Base-by-base conservation (phyloP, 2,329 filamentous ascomycete species). In the Seiridium cupressi region DNA sequence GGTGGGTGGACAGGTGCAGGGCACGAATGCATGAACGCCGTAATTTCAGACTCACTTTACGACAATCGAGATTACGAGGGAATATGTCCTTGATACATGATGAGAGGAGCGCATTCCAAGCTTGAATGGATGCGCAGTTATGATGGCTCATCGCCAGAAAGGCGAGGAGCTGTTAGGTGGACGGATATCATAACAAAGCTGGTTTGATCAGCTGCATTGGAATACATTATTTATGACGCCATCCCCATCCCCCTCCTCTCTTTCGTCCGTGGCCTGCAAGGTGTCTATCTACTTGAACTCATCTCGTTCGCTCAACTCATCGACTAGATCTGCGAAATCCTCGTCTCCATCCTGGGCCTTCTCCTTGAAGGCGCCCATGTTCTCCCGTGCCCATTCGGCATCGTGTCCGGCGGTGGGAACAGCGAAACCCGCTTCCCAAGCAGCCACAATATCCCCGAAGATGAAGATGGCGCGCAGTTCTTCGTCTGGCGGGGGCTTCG, bases 1-100 rank as follows among this genome's bases (percentile, higher is more conserved):
- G 0, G 74, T 77, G 0, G 74, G 66, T 1, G 79, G 78, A 0
- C 75, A 76, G 55, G 79, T 81, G 3, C 73, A 78, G 40, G 60
- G 60, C 6, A 51, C 49, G 32, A 38, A 11, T 51, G 49, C 49
- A 38, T 51, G 11, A 51, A 35, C 32, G 32, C 5, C 49, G 49
- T 11, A 35, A 40, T n/a, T 34, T 36, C 11, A 26, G 18, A 26
- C 18, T 26, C 18, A 26, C 18, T 26, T 26, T 26, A 26, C 18
- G 18, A 26, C 18, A 26, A 26, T 26, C 18, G 18, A 26, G 18
- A 26, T 26, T 26, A 26, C 18, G 18, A 26, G 18, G 2, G 18
- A 26, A 26, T 26, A 26, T 26, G 18, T 26, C 18, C 18, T 26
- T 26, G 18, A 26, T 26, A 26, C 18, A 26, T 26, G 18, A 26